Conservation (phyloP, 345 rosid species). For the rapeseed (Brassica napus) region DNA sequence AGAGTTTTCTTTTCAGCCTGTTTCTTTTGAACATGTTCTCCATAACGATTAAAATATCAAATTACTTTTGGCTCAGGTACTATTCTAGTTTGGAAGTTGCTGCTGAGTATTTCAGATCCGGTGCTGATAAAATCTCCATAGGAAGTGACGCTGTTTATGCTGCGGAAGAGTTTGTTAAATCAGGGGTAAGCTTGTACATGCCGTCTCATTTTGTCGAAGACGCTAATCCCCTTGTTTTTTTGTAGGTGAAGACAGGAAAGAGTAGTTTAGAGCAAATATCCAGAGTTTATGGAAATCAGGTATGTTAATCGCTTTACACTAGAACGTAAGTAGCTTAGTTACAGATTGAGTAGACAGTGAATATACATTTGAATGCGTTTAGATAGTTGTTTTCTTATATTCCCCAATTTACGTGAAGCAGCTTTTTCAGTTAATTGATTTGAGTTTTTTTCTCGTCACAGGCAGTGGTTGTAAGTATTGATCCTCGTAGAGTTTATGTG, state of each 20-base stretch:
- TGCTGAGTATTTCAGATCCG: constrained; percentile 94
- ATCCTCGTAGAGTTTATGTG: constrained; percentile 86
- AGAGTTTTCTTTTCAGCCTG: constrained; percentile 8
- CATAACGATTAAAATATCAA: neutral
- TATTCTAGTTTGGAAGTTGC: constrained; percentile 99
- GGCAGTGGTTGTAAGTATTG: constrained; percentile 99
- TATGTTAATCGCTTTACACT: constrained; percentile 22
- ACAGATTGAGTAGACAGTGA: constrained; percentile 15
- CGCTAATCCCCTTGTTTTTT: constrained; percentile 10
- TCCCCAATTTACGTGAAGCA: neutral
- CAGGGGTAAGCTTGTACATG: constrained; percentile 55
- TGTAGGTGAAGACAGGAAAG: constrained; percentile 78
- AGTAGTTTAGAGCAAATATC: constrained; percentile 95
- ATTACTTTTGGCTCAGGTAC: constrained; percentile 49
- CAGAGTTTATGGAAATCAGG: constrained; percentile 96
- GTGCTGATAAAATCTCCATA: constrained; percentile 93
- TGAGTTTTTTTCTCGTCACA: constrained; percentile 38
- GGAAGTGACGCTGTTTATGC: constrained; percentile 97
- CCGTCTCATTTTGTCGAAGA: neutral
- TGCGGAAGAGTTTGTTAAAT: constrained; percentile 82
- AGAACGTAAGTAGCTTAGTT: constrained; percentile 10
- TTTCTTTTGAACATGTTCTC: constrained; percentile 8
- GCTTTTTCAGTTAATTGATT: constrained; percentile 9
- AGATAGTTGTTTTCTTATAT: constrained; percentile 12
- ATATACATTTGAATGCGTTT: neutral